Evolutionary conservation across 306 rosid species (phyloP), one percentile per base, ranked within the genome.

Genomic region (Hippophae tibetana): DNA sequence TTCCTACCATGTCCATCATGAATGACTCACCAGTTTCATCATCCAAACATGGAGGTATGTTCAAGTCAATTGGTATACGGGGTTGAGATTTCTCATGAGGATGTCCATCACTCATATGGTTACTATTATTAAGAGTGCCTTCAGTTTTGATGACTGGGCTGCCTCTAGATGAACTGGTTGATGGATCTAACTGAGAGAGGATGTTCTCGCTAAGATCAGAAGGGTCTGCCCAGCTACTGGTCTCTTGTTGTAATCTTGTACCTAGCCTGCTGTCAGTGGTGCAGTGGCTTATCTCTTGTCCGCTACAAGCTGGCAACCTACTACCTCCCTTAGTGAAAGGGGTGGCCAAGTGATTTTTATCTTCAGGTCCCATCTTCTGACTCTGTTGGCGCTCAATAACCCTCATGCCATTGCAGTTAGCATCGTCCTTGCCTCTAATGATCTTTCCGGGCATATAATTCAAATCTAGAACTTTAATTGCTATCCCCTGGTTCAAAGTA

Each of bases 41-140:
- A 63, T 90, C 90, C 27, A 69, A 80, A 55, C 73, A 47, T 45
- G 64, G 51, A 47, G 96, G 89, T 49, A 81, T 57, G 74, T 92
- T 92, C 68, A 85, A 79, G 74, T 92, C 96, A 63, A 89, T 74
- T 70, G 79, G 54, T 25, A 82, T 58, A 69, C 75, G 54, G 7
- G 61, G 69, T 63, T 31, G 79, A 61, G 84, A 76, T 56, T 64
- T 70, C 74, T 72, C 85, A 61, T 25, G 68, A 60, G 65, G 80
- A 57, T 72, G 75, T 73, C 58, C 79, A 13, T 63, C 71, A 47
- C 66, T 70, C 48, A 69, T 52, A 54, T 68, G 62, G 56, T 78
- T 58, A 43, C 69, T 47, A 38, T 52, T 61, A 52, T 31, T 60
- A 48, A n/a, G 65, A 55, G 70, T 62, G 66, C 65, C 60, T 65